These are phyloP conservation scores for Pugionium cornutum DNA, from an alignment of 345 rosid genomes.

Conservation along the genomic window DNA sequence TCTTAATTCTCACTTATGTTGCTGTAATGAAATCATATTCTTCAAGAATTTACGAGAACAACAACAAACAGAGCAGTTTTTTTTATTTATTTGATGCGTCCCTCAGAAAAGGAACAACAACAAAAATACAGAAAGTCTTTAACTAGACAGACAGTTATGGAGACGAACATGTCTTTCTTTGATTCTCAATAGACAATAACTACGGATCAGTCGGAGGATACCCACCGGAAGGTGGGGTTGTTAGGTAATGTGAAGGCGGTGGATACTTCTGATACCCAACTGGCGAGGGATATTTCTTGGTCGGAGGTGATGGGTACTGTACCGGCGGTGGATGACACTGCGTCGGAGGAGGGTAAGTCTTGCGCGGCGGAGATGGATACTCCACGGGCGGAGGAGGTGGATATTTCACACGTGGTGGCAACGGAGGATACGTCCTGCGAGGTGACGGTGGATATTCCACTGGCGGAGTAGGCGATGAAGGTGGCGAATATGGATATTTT, in stretches of 20 bases:
- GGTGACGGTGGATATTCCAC: slow-evolving; percentile 20
- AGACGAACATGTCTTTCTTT: slow-evolving; percentile 15
- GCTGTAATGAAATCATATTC: slow-evolving; percentile 9
- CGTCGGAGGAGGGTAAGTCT: slow-evolving; percentile 4
- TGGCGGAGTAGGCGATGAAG: background rate
- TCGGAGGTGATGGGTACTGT: slow-evolving; percentile 15
- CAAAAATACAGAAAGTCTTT: background rate
- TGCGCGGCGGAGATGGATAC: slow-evolving; percentile 17
- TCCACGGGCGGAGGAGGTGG: slow-evolving; percentile 12
- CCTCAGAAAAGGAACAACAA: background rate
- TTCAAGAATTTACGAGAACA: background rate
- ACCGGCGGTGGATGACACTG: slow-evolving; percentile 11
- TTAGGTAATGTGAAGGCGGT: slow-evolving; percentile 13
- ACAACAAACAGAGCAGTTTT: background rate
- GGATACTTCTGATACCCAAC: background rate
- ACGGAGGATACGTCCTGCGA: too few species aligned
- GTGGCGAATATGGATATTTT: slow-evolving; percentile 4
- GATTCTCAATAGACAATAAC: background rate
- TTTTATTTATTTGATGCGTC: slow-evolving; percentile 7
- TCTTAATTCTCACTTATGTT: background rate
- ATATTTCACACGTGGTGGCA: background rate
- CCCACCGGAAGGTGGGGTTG: slow-evolving; percentile 32
- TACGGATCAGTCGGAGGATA: slow-evolving; percentile 28
- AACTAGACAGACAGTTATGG: background rate
- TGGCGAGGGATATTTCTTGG: slow-evolving; percentile 2